Evolutionary conservation across 2,329 filamentous ascomycete genomes (phyloP), one percentile per base, ranked within the genome.

Genomic region (Microsporum audouinii): DNA sequence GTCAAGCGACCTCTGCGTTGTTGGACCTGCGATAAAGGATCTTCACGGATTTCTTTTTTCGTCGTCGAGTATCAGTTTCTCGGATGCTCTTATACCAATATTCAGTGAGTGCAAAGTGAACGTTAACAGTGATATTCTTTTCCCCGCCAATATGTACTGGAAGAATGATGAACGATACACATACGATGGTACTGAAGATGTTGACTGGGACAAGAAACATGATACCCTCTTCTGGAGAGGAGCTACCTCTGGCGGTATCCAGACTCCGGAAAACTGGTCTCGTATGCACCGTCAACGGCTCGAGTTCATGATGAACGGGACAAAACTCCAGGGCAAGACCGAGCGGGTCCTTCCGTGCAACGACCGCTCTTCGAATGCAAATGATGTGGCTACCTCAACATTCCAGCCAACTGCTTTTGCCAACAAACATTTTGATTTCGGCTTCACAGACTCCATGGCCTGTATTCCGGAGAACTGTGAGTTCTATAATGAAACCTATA

Each of bases 231-330:
- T 79, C 10, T 81, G 79, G 79, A 75, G 79, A 47, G 79, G 79
- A 7, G 71, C 70, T 5, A 78, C 77, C 5, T 75, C 73, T 2
- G 79, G 79, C 1, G 79, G 79, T 1, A 72, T 77, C 4, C 78
- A 79, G 65, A 72, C 68, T 27, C 67, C 39, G 10, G 63, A 79
- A 33, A 89, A 85, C 66, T 91, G 88, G 88, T 81, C 78, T 8
- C 81, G 84, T 0, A 90, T 89, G 68, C 87, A 91, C 65, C 83
- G 88, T 2, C 88, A 90, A 68, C 85, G 88, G 1, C 88, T 91
- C 68, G 80, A 89, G 1, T 78, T 84, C 53, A 87, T 90, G 84
- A 81, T 85, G 68, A 90, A 91, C 66, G 81, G 77, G 8, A 87
- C 85, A 5, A 79, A 78, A 61, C 76, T 88, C 2, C 67, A 68